Evolutionary conservation across 2,329 filamentous ascomycete species (phyloP).

Genomic region (Pezicula rhizophila): DNA sequence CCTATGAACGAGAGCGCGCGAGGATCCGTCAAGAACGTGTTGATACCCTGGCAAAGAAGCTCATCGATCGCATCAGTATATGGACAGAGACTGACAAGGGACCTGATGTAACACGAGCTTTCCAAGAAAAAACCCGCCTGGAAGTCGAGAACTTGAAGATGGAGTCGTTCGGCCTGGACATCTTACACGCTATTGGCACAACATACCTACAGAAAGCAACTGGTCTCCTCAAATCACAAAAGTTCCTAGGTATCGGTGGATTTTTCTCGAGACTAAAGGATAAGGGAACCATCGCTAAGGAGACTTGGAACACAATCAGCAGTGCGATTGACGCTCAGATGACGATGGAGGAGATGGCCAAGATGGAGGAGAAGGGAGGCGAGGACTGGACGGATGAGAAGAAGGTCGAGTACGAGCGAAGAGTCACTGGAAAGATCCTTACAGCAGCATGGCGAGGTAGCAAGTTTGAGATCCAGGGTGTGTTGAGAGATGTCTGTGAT

Average conservation of each 20-base stretch:
- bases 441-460: slow-evolving; percentile 93
- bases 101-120: slow-evolving; percentile 75
- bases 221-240: slow-evolving; percentile 86
- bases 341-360: slow-evolving; percentile 98
- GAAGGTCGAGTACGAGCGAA: slow-evolving; percentile 89
- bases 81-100: slow-evolving; percentile 98
- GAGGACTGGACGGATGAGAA: slow-evolving; percentile 99
- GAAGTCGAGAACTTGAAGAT: slow-evolving; percentile 99
- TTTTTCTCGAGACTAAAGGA: slow-evolving; percentile 94
- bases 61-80: slow-evolving; percentile 82
- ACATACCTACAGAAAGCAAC: slow-evolving; percentile 87
- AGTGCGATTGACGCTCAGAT: slow-evolving; percentile 95
- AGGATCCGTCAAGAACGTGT: slow-evolving; percentile 85
- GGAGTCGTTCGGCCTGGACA: slow-evolving; percentile 96
- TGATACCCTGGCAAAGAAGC: slow-evolving; percentile 73
- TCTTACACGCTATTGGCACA: slow-evolving; percentile 87
- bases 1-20: slow-evolving; percentile 80
- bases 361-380: slow-evolving; percentile 87
- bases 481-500: slow-evolving; percentile 91
- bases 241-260: slow-evolving; percentile 90
- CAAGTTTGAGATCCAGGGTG: slow-evolving; percentile 97
- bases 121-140: slow-evolving; percentile 88
- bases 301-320: slow-evolving; percentile 96
- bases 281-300: slow-evolving; percentile 93
- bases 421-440: slow-evolving; percentile 95